Evolutionary conservation across 1,139 yeast genomes (phyloP).

Genomic region (Arxiozyma telluris): DNA sequence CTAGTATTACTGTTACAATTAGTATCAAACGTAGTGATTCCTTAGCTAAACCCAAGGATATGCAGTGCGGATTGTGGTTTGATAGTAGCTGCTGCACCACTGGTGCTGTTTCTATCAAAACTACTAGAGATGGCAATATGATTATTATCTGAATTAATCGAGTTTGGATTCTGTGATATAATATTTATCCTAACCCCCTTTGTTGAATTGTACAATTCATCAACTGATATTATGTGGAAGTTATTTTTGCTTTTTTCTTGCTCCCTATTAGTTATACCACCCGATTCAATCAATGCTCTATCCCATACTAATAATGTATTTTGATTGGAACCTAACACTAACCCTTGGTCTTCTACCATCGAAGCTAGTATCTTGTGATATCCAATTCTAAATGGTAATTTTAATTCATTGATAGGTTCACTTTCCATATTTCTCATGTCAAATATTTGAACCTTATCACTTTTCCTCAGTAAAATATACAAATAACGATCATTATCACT

Average conservation of each 20-base stretch:
- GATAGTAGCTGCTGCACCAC: neutral
- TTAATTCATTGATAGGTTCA: constrained; percentile 12
- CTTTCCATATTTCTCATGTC: constrained; percentile 16
- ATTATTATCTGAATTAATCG: constrained; percentile 8
- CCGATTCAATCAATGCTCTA: constrained; percentile 22
- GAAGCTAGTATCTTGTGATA: constrained; percentile 22
- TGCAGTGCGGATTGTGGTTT: neutral
- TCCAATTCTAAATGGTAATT: constrained; percentile 16
- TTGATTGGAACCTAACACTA: constrained; percentile 17
- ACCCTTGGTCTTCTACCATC: constrained; percentile 14
- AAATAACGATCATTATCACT: constrained; percentile 24
- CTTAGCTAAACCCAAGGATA: neutral
- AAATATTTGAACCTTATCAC: constrained; percentile 17
- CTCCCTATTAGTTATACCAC: constrained; percentile 15
- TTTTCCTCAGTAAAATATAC: constrained; percentile 20
- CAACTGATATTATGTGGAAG: neutral
- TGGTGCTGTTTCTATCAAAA: neutral
- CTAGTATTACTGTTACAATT: neutral
- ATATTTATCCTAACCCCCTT: constrained; percentile 14
- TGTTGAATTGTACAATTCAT: neutral
- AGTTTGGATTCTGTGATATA: constrained; percentile 16
- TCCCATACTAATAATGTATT: constrained; percentile 21
- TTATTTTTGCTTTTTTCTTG: neutral
- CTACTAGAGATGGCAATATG: neutral
- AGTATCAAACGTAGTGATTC: neutral